Conservation (phyloP, 2,329 filamentous ascomycete species). For the Gaeumannomyces tritici region DNA sequence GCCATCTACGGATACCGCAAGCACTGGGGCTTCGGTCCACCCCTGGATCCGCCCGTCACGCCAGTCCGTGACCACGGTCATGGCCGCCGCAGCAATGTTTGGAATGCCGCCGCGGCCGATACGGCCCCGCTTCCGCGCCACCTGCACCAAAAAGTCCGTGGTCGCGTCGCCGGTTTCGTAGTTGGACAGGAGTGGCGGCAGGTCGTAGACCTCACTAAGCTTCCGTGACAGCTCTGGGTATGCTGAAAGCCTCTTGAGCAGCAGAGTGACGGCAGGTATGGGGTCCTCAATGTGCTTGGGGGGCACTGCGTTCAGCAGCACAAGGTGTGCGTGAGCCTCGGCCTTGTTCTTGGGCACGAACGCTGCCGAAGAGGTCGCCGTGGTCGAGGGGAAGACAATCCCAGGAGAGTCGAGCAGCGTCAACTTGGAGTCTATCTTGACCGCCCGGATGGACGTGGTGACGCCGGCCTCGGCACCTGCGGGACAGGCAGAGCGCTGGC, state of each 20-base stretch:
- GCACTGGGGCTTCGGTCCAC: constrained; percentile 70
- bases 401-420: constrained; percentile 90
- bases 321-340: constrained; percentile 72
- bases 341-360: constrained; percentile 50
- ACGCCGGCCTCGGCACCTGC: constrained; percentile 88
- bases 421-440: constrained; percentile 91
- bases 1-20: constrained; percentile 41
- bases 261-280: constrained; percentile 71
- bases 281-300: constrained; percentile 93
- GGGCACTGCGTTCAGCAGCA: constrained; percentile 84
- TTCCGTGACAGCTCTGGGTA: constrained; percentile 68
- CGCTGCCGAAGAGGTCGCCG: constrained; percentile 22
- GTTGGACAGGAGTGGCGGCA: constrained; percentile 64
- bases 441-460: constrained; percentile 76
- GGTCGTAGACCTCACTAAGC: constrained; percentile 73
- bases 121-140: constrained; percentile 84
- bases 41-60: constrained; percentile 90
- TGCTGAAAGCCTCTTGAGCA: constrained; percentile 70
- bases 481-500: constrained; percentile 61
- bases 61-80: constrained; percentile 94
- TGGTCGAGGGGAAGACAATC: constrained; percentile 78
- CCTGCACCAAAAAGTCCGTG: constrained; percentile 88
- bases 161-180: constrained; percentile 64
- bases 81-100: constrained; percentile 78
- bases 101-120: constrained; percentile 84